A percentile compares a stretch with the other conserved stretches of the same genome.
Conservation (phyloP, 176 grass and related monocot species). For the Phoenix roebelenii region DNA sequence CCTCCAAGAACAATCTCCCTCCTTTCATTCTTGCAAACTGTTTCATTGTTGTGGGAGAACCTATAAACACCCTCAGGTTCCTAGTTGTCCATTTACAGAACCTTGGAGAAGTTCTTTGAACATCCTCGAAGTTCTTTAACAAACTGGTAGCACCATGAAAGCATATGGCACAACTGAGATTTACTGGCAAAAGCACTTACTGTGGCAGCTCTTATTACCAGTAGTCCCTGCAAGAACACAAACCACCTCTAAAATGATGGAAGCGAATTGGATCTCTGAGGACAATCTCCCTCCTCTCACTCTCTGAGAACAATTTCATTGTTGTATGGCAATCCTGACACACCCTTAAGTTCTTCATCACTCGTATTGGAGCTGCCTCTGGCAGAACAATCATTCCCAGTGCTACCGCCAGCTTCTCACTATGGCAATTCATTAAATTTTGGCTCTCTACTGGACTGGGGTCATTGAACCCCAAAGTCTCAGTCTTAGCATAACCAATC, state of each 20-base stretch:
- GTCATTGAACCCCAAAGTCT: constrained; percentile 9
- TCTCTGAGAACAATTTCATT: constrained; percentile 50
- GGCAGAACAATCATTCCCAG: constrained; percentile 51
- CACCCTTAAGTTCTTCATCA: constrained; percentile 69
- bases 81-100: constrained; percentile 29
- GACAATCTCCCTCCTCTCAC: constrained; percentile 30
- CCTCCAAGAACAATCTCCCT: constrained; percentile 12
- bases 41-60: constrained; percentile 49
- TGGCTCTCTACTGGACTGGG: constrained; percentile 4
- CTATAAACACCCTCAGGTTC: constrained; percentile 49
- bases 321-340: constrained; percentile 45
- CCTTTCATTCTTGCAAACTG: constrained; percentile 38
- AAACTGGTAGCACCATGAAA: no score
- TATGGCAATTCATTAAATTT: constrained; percentile 41
- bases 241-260: constrained; percentile 25
- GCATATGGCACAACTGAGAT: no score
- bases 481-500: background rate
- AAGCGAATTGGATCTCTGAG: constrained; percentile 24
- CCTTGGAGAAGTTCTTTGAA: no score
- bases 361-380: constrained; percentile 33
- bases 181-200: no score
- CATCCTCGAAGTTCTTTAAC: no score
- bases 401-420: constrained; percentile 54
- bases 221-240: constrained; percentile 23
- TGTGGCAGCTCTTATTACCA: constrained; percentile 8